phyloP scores from a whole-genome alignment of 495 filamentous ascomycete species.

The Penicillium cosmopolitanum region DNA sequence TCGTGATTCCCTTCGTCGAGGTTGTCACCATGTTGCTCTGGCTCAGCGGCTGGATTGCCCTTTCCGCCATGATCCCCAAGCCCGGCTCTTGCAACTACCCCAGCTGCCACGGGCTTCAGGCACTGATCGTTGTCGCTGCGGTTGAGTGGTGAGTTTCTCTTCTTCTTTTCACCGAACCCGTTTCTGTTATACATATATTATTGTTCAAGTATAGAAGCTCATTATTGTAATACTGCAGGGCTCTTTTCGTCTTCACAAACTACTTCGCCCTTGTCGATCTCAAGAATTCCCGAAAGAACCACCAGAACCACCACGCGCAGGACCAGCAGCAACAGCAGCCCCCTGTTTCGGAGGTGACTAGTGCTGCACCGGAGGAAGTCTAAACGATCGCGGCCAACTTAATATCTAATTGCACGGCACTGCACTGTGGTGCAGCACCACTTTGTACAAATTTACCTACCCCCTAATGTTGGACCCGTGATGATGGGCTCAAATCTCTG shows the following conservation, averaged over 20 bases:
- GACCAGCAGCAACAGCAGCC: conserved; percentile 10
- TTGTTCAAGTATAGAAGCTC: background rate
- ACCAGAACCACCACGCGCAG: background rate
- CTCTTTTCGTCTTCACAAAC: conserved; percentile 30
- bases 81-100: conserved; percentile 44
- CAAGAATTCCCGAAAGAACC: conserved; percentile 18
- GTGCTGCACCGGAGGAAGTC: conserved; percentile 2
- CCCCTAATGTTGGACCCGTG: background rate
- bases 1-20: conserved; percentile 34
- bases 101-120: conserved; percentile 49
- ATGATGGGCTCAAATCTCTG: background rate
- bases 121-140: conserved; percentile 47
- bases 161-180: too few species aligned
- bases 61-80: conserved; percentile 60
- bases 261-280: conserved; percentile 23
- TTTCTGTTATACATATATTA: too few species aligned
- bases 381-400: background rate
- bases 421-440: too few species aligned
- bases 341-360: conserved; percentile 12
- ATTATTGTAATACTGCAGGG: conserved; percentile 32
- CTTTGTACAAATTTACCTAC: too few species aligned
- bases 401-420: too few species aligned
- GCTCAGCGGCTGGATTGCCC: conserved; percentile 73
- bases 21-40: conserved; percentile 36
- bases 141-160: conserved; percentile 49